Evolutionary conservation across 805 yeast species (phyloP), one percentile per base, ranked within the genome.

Genomic region (Candida multigemmis): DNA sequence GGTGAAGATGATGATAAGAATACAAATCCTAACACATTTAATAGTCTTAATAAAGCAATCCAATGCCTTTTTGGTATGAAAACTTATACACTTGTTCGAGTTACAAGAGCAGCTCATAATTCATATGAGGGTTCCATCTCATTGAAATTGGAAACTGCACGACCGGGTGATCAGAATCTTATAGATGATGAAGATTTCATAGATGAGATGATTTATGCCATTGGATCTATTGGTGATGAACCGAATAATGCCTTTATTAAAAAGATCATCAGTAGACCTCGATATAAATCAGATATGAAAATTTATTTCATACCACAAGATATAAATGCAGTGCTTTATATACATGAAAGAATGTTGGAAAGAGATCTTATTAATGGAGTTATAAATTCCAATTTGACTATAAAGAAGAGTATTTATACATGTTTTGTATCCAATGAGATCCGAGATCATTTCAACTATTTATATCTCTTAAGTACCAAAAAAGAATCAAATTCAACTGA

Each of bases 211-310:
- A 32, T 45, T 10, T 49, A 53, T 24, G 46, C 59, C 7, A 47
- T 65, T 17, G 72, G 72, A 2, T 44, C 45, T 16, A 35, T 41
- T 2, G 63, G 63, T 14, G 70, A 66, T 25, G 48, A 55, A 17
- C 69, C 74, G 2, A 51, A 62, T 15, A 61, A 72, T 21, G 48
- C 65, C 4, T 74, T 69, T 39, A 48, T 74, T 26, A 74, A 74
- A 45, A 71, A 71, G 33, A 56, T 66, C 14, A 65, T 73, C 18
- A 79, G 79, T 9, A 53, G 78, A 37, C 81, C 81, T 8, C 47
- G 81, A 18, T 74, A 74, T 46, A 74, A 74, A 41, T 57, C 71
- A 4, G 71, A 69, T 36, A 74, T 74, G 81, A 68, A 71, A 41
- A 65, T 74, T n/a, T 74, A 67, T 46, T 37, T 74, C 12, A 48